Evolutionary conservation across 73 alveolate species (phyloP), one percentile per base, ranked within the genome.

Genomic region (Symbiodinium natans): DNA sequence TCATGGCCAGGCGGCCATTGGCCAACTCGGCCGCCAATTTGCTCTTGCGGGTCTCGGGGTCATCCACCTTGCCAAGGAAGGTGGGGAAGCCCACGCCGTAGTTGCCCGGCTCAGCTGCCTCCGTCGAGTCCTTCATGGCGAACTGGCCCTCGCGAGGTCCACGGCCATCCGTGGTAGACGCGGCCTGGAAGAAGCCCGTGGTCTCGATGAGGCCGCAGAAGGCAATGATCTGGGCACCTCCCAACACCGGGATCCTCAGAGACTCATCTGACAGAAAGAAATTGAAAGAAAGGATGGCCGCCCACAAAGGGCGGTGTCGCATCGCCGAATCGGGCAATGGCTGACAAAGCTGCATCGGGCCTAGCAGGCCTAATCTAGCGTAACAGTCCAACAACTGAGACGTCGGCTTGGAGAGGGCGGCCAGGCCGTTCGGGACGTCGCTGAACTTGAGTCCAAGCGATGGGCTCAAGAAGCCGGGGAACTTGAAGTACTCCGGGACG

Each of bases 1-100:
- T 63, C 86, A 75, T 75, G 41, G 52, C 85, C 41, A 74, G 10
- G 0, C 85, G 9, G 9, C 48, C 43, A 33, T 2, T 2, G 23
- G 43, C 86, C 8, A 11, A 34, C 86, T n/a, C 11, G 52, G 86
- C 48, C 46, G 86, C 42, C 9, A 33, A 36, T 36, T 4, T n/a
- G 41, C n/a, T 9, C 42, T 75, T n/a, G 29, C 27, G 41, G 48
- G 6, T 36, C 86, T 75, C 86, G 3, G 94, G 84, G 75, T 87
- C 94, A 25, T 56, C 83, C 1, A 87, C 94, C 68, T 87, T 87
- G n/a, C 94, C 94, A 31, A 87, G 21, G 84, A 87, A 87, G 68
- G 83, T 87, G 6, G 94, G 94, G 68, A 87, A 87, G 15, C 94
- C 94, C 34, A 87, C 94, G 40, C 94, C 84, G 15, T 87, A 87